A percentile compares a stretch with the other conserved stretches of the same genome.
Conservation (phyloP, 805 yeast genomes). For the Saturnispora zaruensis region DNA sequence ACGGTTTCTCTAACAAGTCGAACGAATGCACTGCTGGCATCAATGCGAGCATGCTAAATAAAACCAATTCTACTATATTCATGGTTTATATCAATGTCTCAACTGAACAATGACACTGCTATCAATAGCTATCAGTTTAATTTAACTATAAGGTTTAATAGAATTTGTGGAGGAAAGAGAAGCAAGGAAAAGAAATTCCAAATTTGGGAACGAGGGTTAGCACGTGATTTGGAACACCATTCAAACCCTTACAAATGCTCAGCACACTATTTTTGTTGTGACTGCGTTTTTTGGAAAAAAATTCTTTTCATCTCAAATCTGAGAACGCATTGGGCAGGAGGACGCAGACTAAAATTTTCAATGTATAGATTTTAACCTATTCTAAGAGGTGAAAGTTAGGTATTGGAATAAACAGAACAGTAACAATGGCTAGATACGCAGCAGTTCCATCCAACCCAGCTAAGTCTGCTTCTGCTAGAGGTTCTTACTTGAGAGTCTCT, state of each 20-base stretch:
- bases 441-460: constrained; percentile 99
- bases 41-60: background rate
- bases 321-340: background rate
- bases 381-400: background rate
- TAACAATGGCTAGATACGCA: constrained; percentile 96
- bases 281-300: constrained; percentile 3
- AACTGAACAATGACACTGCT: too few relatives aligned
- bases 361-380: constrained; percentile 2
- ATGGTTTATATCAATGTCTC: background rate
- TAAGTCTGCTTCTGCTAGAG: constrained; percentile 98
- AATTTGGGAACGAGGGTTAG: background rate
- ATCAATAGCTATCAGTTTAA: background rate
- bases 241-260: constrained; percentile 1
- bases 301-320: background rate
- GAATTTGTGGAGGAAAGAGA: background rate
- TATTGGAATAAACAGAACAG: constrained; percentile 7
- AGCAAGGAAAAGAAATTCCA: background rate
- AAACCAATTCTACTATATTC: background rate
- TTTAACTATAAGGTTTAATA: background rate
- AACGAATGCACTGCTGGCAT: constrained; percentile 11
- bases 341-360: constrained; percentile 4
- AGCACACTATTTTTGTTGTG: background rate
- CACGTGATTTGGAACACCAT: background rate
- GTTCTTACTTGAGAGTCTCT: constrained; percentile 98
- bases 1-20: constrained; percentile 26